These are phyloP conservation scores for Phytophthora constricta DNA, from an alignment of 352 stramenopile genomes.

Conservation along the genomic window DNA sequence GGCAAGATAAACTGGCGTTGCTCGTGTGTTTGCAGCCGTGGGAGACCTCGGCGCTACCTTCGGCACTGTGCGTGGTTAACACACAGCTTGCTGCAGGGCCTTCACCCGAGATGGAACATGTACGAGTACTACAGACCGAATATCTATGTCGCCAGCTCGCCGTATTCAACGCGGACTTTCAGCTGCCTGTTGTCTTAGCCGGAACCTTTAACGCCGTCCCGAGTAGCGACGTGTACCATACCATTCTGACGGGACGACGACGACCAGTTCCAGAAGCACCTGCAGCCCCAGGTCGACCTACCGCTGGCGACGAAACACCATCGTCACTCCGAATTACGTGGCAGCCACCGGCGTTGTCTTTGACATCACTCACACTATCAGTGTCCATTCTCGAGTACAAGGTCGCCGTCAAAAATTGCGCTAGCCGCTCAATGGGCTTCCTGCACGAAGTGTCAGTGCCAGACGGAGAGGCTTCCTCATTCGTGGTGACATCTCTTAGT, in stretches of 20 bases:
- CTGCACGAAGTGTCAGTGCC: slow-evolving; percentile 54
- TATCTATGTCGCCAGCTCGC: slow-evolving; percentile 72
- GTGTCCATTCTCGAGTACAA: slow-evolving; percentile 57
- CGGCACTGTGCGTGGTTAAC: slow-evolving; percentile 72
- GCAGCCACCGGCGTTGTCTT: slow-evolving; percentile 27
- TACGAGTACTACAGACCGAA: slow-evolving; percentile 75
- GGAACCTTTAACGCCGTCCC: slow-evolving; percentile 86
- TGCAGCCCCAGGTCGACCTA: slow-evolving; percentile 42
- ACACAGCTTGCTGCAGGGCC: slow-evolving; percentile 44
- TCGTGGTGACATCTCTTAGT: slow-evolving; percentile 68
- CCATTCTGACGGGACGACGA: slow-evolving; percentile 65
- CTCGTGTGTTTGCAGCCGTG: slow-evolving; percentile 84
- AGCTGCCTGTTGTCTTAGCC: slow-evolving; percentile 82
- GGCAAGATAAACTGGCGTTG: slow-evolving; percentile 78
- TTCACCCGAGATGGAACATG: slow-evolving; percentile 47
- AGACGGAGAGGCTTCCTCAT: slow-evolving; percentile 24
- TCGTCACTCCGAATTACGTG: slow-evolving; percentile 63
- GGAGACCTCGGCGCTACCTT: slow-evolving; percentile 71
- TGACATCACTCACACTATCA: slow-evolving; percentile 18
- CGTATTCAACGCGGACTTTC: slow-evolving; percentile 83
- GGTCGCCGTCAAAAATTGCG: slow-evolving; percentile 65
- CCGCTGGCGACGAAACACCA: slow-evolving; percentile 40
- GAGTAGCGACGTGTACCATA: slow-evolving; percentile 83
- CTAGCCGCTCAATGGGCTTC: slow-evolving; percentile 60
- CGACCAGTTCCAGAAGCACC: slow-evolving; percentile 57